Percentiles rank a stretch among this genome's conserved stretches.
Conservation (phyloP, 139 green algal species). For the Zygnema circumcarinatum region DNA sequence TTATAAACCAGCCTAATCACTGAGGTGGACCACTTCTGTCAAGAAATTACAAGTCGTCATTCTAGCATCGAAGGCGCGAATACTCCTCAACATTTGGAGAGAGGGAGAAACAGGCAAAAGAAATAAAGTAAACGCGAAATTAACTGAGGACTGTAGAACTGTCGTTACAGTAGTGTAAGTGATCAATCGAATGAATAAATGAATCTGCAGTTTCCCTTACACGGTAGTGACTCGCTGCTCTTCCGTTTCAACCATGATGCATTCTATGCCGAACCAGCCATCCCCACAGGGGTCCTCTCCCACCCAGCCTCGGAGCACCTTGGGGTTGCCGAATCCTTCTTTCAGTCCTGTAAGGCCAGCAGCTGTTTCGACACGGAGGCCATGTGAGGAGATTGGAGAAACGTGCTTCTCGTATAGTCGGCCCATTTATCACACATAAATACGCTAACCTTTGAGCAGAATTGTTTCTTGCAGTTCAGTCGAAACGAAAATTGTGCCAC, state of each 20-base stretch:
- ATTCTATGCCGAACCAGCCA: not conserved
- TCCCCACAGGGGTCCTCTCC: not conserved
- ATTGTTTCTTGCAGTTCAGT: not conserved
- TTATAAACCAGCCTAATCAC: not conserved
- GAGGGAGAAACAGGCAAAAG: not conserved
- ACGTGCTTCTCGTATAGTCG: not conserved
- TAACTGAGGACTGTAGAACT: too few relatives aligned
- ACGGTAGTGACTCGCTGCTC: not conserved
- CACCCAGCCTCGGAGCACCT: not conserved
- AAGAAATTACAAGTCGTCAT: not conserved
- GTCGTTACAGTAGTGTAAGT: too few relatives aligned
- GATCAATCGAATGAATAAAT: not conserved
- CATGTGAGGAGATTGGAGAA: not conserved
- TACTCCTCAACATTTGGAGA: not conserved
- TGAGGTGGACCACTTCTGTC: not conserved
- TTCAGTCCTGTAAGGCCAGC: not conserved
- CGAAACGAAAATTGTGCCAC: not conserved
- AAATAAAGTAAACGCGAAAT: not conserved
- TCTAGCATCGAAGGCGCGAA: not conserved
- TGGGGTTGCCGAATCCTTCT: not conserved
- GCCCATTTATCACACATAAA: not conserved
- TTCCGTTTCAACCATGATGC: not conserved
- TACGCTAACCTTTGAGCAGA: not conserved
- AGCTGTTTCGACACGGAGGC: not conserved
- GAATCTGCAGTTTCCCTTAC: not conserved